These are phyloP conservation scores for Fusarium metavorans DNA, from an alignment of 2,329 filamentous ascomycete genomes.

Conservation along the genomic window DNA sequence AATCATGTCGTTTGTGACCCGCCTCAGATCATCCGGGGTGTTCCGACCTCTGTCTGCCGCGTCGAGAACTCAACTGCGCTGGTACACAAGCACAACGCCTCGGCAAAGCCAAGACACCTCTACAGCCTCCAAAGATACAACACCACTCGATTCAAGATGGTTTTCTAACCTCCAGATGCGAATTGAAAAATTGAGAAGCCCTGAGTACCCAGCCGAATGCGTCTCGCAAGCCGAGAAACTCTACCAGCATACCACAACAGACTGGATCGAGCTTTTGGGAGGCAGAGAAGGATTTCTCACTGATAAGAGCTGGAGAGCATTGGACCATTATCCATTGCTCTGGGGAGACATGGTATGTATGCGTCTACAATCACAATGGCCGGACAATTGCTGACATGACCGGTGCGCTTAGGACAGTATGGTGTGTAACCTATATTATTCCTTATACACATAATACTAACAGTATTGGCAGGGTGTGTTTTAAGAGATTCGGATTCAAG, in stretches of 20 bases:
- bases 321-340: conserved; percentile 24
- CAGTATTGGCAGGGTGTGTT: not conserved
- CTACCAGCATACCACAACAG: not conserved
- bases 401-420: conserved; percentile 23
- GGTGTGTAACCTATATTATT: not conserved
- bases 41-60: not conserved
- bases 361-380: not conserved
- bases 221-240: not conserved
- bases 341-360: conserved; percentile 35
- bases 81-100: not conserved
- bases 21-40: not conserved
- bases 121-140: not conserved
- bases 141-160: conserved; percentile 19
- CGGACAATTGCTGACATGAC: not conserved
- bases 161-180: conserved; percentile 25
- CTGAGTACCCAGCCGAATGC: not conserved
- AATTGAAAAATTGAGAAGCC: not conserved
- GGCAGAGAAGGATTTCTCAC: conserved; percentile 21
- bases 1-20: not conserved
- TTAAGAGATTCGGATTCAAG: fast-evolving
- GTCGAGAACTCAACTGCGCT: not conserved
- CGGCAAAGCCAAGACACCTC: not conserved
- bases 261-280: conserved; percentile 25
- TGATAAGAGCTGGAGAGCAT: conserved; percentile 22
- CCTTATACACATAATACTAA: fast-evolving